These are phyloP conservation scores for Gynochthodes officinalis DNA, from an alignment of 257 asterid species.

Conservation along the genomic window DNA sequence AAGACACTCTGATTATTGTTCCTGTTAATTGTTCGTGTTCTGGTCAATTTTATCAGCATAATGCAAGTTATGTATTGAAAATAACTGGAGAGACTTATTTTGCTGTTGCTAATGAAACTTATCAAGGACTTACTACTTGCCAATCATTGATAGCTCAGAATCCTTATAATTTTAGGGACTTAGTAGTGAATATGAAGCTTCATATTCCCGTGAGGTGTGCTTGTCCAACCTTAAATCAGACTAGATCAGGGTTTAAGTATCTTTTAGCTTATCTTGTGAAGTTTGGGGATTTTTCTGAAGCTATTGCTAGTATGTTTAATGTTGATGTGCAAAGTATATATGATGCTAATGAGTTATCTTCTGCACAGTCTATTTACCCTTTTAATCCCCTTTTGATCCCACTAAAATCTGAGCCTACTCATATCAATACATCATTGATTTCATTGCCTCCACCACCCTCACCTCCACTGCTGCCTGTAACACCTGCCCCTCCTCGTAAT, in stretches of 20 bases:
- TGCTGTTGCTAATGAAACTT: constrained; percentile 42
- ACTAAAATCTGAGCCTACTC: constrained; percentile 30
- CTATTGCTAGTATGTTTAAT: constrained; percentile 29
- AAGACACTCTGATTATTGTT: constrained; percentile 34
- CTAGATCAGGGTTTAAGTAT: constrained; percentile 30
- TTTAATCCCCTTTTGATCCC: constrained; percentile 54
- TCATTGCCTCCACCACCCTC: not conserved
- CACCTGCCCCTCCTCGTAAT: constrained; percentile 22
- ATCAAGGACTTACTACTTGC: constrained; percentile 55
- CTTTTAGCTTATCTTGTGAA: constrained; percentile 45
- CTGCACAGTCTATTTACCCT: constrained; percentile 8
- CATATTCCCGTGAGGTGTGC: constrained; percentile 54
- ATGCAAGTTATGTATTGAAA: constrained; percentile 44
- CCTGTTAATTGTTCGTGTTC: constrained; percentile 55
- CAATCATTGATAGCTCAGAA: constrained; percentile 51
- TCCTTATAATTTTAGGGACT: constrained; percentile 3
- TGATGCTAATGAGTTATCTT: constrained; percentile 39
- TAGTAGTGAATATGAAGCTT: constrained; percentile 24
- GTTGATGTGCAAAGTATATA: constrained; percentile 29
- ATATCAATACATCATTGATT: constrained; percentile 17
- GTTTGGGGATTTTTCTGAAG: constrained; percentile 7
- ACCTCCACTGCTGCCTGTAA: not conserved
- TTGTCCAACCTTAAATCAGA: constrained; percentile 54
- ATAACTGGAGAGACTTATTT: constrained; percentile 31
- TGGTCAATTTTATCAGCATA: constrained; percentile 42